Evolutionary conservation across 208 protist genomes (phyloP), one percentile per base, ranked within the genome.

Genomic region (Trypanosoma grayi): DNA sequence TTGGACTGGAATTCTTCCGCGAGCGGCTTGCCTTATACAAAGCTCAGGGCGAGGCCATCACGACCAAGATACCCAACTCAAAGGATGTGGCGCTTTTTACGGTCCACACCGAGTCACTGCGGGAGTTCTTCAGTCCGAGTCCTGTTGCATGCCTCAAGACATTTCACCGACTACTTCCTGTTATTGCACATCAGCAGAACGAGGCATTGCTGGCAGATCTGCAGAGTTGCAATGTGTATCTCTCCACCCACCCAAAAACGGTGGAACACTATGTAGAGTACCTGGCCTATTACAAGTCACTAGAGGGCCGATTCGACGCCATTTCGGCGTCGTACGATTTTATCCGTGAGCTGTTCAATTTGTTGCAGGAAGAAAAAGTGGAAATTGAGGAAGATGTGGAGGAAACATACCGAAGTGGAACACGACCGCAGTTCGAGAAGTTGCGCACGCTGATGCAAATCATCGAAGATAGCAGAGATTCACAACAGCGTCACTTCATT

Each of bases 251-350:
- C 16, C 97, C 97, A 28, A 87, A 90, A 60, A 93, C 86, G 31
- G 83, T 97, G 24, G 93, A 97, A 78, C 89, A 96, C 58, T 97
- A 95, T 70, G 94, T 98, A 30, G 81, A 90, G 69, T 93, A 90
- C 70, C 66, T 96, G 13, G 70, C 73, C 20, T 97, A 92, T 80
- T 85, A 91, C 78, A 87, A 84, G 51, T 60, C 77, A 45, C 60
- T 96, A 37, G 83, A 90, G 56, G 69, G 52, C 11, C 63, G 76
- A n/a, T 86, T 97, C 51, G 93, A 97, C 53, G 57, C 48, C 52
- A 75, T 97, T 28, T 68, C 78, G 20, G 75, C 80, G 22, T 69
- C 72, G n/a, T 97, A 93, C 75, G 92, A 98, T 59, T 92, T 92
- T 60, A 90, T 97, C 28, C 79, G 81, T 40, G 92, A 98, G 25